Conservation (phyloP, 1,284 basidiomycete genomes). For the Moniliophthora roreri region DNA sequence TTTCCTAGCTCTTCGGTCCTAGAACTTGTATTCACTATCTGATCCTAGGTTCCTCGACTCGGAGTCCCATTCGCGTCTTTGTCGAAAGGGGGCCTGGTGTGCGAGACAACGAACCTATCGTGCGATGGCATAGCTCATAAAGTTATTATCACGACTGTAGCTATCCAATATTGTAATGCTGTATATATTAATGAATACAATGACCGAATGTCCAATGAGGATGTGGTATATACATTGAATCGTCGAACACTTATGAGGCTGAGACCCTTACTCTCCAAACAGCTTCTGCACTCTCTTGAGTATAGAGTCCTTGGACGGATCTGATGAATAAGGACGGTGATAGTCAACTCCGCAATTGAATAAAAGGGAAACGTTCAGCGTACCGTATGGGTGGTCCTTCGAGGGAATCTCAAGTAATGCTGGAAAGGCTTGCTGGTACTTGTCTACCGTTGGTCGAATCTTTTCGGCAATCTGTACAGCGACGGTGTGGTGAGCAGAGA, state of each 20-base stretch:
- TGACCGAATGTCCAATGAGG: constrained; percentile 6
- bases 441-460: constrained; percentile 94
- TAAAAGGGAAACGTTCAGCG: no score
- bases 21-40: constrained; percentile 6
- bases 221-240: constrained; percentile 3
- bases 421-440: constrained; percentile 95
- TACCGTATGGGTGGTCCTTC: constrained; percentile 92
- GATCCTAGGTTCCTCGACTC: constrained; percentile 56
- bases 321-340: not conserved
- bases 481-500: constrained; percentile 11
- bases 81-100: constrained; percentile 67
- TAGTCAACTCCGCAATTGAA: no score
- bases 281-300: constrained; percentile 97
- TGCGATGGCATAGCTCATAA: constrained; percentile 57
- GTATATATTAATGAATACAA: constrained; percentile 5
- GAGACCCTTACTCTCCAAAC: constrained; percentile 73
- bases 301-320: constrained; percentile 96
- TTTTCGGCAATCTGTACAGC: constrained; percentile 84
- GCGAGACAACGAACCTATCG: constrained; percentile 67
- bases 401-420: constrained; percentile 97
- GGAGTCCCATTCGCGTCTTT: constrained; percentile 67
- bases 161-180: constrained; percentile 12
- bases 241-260: not conserved
- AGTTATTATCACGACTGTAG: constrained; percentile 21
- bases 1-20: constrained; percentile 6